phyloP scores from a whole-genome alignment of 108 stramenopile species.

The Pseudonitzschia pungens region DNA sequence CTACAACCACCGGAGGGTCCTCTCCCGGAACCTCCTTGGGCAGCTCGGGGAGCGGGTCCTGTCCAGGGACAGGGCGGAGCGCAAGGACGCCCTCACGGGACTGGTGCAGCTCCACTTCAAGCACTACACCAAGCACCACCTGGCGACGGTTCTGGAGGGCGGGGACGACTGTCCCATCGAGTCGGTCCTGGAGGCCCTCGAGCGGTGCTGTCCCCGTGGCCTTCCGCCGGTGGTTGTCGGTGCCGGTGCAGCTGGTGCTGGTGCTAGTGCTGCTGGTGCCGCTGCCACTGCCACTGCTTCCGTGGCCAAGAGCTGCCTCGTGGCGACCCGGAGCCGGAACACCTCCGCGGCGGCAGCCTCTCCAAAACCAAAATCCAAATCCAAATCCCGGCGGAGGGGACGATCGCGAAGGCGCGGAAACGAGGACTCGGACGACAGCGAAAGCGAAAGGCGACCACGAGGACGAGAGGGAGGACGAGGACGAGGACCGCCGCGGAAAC shows the following conservation, averaged over 20 bases:
- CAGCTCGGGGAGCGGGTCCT: slow-evolving; percentile 65
- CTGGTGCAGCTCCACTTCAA: slow-evolving; percentile 69
- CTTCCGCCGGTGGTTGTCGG: not conserved
- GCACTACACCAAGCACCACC: slow-evolving; percentile 54
- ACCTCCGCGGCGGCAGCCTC: too few species aligned
- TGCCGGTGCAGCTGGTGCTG: slow-evolving; percentile 17
- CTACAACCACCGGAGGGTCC: slow-evolving; percentile 37
- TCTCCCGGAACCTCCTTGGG: slow-evolving; percentile 47
- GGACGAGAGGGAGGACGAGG: slow-evolving; percentile 13
- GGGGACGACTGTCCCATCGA: slow-evolving; percentile 75
- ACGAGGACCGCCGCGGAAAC: slow-evolving; percentile 8
- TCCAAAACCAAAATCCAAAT: too few species aligned
- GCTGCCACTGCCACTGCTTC: not conserved
- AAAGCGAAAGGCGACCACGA: too few species aligned
- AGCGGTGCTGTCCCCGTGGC: not conserved
- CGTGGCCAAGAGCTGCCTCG: not conserved
- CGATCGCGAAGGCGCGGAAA: too few species aligned
- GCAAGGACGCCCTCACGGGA: slow-evolving; percentile 76
- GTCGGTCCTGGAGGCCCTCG: slow-evolving; percentile 45
- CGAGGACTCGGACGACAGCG: too few species aligned
- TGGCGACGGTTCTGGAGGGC: slow-evolving; percentile 51
- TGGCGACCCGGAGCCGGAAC: too few species aligned
- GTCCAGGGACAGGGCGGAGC: slow-evolving; percentile 69
- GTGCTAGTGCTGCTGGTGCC: too few species aligned
- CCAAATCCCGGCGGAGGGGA: too few species aligned